Conservation (phyloP, 495 filamentous ascomycete genomes). For the Penicillium bialowiezense region DNA sequence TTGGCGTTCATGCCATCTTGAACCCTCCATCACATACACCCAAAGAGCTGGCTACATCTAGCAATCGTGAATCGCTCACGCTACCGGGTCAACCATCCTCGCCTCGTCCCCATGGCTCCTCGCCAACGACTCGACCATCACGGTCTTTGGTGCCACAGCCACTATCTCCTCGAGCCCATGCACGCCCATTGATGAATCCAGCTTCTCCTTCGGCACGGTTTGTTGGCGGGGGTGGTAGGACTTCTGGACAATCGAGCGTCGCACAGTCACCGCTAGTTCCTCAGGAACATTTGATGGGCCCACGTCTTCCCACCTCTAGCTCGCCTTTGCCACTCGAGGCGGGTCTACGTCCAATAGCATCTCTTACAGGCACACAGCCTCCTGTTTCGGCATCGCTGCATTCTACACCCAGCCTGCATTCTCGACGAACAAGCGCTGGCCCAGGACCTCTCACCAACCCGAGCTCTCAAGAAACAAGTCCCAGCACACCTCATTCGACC, state of each 20-base stretch:
- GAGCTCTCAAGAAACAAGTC: constrained; percentile 54
- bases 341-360: constrained; percentile 22
- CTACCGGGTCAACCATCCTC: constrained; percentile 25
- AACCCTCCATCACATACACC: constrained; percentile 40
- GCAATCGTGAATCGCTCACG: constrained; percentile 25
- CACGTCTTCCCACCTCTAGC: constrained; percentile 24
- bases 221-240: constrained; percentile 29
- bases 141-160: constrained; percentile 34
- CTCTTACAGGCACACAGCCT: constrained; percentile 29
- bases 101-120: constrained; percentile 31
- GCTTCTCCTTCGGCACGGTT: constrained; percentile 56
- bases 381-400: constrained; percentile 33
- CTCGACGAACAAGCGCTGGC: constrained; percentile 41
- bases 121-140: constrained; percentile 30
- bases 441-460: constrained; percentile 33
- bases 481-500: constrained; percentile 50
- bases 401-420: constrained; percentile 40
- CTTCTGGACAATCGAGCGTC: constrained; percentile 43
- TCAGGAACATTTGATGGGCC: constrained; percentile 30
- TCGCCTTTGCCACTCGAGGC: constrained; percentile 32
- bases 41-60: constrained; percentile 20
- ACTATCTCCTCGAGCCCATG: constrained; percentile 37
- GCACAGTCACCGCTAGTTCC: constrained; percentile 46
- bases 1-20: constrained; percentile 51
- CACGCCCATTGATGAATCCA: constrained; percentile 61